Conservation (phyloP, 2,329 filamentous ascomycete genomes). For the Aspergillus sp. region DNA sequence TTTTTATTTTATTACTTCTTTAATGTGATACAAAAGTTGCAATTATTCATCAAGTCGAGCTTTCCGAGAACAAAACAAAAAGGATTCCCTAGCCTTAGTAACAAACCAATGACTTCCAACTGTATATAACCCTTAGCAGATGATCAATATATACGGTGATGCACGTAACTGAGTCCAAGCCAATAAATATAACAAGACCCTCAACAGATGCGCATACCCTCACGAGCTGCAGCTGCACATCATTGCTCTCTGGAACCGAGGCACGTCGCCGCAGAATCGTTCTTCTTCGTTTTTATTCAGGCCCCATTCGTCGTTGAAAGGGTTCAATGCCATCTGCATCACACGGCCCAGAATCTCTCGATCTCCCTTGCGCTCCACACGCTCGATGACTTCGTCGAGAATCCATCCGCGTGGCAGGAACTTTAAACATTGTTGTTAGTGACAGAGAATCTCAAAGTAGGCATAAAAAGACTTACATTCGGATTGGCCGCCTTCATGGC, state of each 20-base stretch:
- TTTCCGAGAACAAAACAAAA: no score
- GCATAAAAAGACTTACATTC: conserved; percentile 43
- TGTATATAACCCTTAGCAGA: no score
- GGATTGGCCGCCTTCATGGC: conserved; percentile 86
- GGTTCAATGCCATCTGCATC: conserved; percentile 74
- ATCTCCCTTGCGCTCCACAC: conserved; percentile 78
- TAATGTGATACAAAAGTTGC: conserved; percentile 12
- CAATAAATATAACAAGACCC: background rate
- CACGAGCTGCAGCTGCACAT: conserved; percentile 94
- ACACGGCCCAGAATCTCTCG: conserved; percentile 66
- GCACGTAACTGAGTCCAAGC: background rate
- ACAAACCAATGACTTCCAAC: no score
- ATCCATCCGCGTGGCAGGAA: conserved; percentile 89
- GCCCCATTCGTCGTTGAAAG: conserved; percentile 64
- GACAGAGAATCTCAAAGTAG: background rate
- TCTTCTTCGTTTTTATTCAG: conserved; percentile 65
- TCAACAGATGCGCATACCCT: background rate
- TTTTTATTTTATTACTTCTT: background rate
- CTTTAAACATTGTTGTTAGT: conserved; percentile 19
- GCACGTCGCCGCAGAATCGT: conserved; percentile 79
- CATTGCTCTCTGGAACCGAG: conserved; percentile 66
- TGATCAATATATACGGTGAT: no score
- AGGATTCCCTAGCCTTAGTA: no score
- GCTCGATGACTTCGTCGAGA: conserved; percentile 81
- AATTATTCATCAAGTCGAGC: no score